Evolutionary conservation across 371 early-diverging fungal genomes (phyloP), one percentile per base, ranked within the genome.

Genomic region (Zancudomyces culisetae): DNA sequence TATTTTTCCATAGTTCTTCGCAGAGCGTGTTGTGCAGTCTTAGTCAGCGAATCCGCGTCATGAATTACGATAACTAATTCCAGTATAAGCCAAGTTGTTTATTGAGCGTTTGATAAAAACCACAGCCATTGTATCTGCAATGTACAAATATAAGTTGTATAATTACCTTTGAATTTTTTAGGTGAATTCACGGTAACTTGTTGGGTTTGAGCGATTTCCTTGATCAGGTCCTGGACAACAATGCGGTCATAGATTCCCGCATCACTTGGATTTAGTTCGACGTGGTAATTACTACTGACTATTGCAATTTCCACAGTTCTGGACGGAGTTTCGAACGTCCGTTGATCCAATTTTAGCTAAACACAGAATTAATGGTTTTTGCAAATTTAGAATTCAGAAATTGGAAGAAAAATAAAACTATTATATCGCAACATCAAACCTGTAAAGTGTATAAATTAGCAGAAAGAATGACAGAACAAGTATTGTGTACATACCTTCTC

Each of bases 1-100:
- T 99, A 98, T 67, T 91, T 90, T 71, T 99, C 99, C 93, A 99
- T 98, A 1, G 99, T 99, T 26, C 99, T 76, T 56, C 99, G 80
- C 49, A 99, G 78, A 18, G 92, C 99, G 30, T 93, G 88, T 72
- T 99, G 99, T 8, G 99, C 99, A 54, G 95, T 93, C 53, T 81
- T 73, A 13, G 83, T 78, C 49, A 99, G 73, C 48, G 75, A 62
- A 60, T 99, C 98, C 1, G 99, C 99, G 62, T 98, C 91, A 62
- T 92, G 83, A 57, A 99, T 81, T 40, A 98, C 80, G 12, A 98
- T 85, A 15, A 98, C 85, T 48, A 27, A n/a, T n/a, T n/a, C n/a
- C n/a, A n/a, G n/a, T n/a, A n/a, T n/a, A n/a, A n/a, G n/a, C n/a
- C n/a, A n/a, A n/a, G n/a, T n/a, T n/a, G n/a, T n/a, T n/a, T n/a